Base-by-base conservation (phyloP, 116 monocot species). In the Phalaenopsis hybrid region DNA sequence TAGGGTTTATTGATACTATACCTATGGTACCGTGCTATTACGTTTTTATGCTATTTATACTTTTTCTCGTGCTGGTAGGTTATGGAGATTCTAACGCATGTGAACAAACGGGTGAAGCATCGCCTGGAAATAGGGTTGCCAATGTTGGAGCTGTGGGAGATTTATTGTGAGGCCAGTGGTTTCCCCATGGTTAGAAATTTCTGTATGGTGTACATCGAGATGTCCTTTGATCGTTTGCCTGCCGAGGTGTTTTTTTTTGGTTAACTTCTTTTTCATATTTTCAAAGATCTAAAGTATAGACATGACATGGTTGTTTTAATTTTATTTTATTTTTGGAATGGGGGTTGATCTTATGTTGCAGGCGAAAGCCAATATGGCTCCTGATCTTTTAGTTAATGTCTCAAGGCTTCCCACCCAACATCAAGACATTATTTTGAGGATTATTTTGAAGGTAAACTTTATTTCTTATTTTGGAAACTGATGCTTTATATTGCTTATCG, bases 21-120 rank as follows among this genome's bases (percentile, higher is more conserved):
- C 68, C 31, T 68, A 37, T 12, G 44, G n/a, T 7, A 45, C 6
- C n/a, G 34, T 18, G 44, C 8, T 25, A 46, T n/a, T 75, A 44
- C 45, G n/a, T 8, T 75, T 2, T 46, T 17, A 75, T 45, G 44
- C 16, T 55, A 16, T 55, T 55, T 46, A n/a, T 75, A 46, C 75
- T 21, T 75, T 8, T 45, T 46, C 46, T 45, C n/a, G 9, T 75
- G 20, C 48, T 52, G 48, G 20, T 81, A 99, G 99, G 93, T 99
- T 78, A 91, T 99, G 90, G 95, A 99, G 81, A 99, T 99, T 65
- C 81, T 99, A 49, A 88, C 82, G 59, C 99, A 99, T 80, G 85
- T 99, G 79, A 99, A 99, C 86, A 99, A 95, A 78, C 82, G 99
- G 79, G 99, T 99, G 82, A 95, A 99, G 85, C 86, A 93, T 79